These are phyloP conservation scores for Zygosaccharomyces pseudobailii DNA, from an alignment of 1,139 yeast species.

Conservation along the genomic window DNA sequence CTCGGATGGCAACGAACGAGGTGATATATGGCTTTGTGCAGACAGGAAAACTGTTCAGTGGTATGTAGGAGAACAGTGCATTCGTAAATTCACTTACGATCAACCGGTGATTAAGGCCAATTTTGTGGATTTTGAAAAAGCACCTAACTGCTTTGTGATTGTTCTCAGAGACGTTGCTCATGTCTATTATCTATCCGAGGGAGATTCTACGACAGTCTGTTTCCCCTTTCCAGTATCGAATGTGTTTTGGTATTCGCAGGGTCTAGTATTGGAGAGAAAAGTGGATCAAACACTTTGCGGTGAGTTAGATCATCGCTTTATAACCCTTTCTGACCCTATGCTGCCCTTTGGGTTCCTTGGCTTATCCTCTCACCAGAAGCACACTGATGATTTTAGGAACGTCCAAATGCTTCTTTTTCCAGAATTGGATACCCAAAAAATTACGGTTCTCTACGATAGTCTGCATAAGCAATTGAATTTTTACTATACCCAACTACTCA, in stretches of 20 bases:
- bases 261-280: slow-evolving; percentile 28
- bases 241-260: slow-evolving; percentile 31
- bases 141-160: slow-evolving; percentile 25
- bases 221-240: slow-evolving; percentile 30
- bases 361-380: slow-evolving; percentile 16
- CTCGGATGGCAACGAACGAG: slow-evolving; percentile 10
- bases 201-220: slow-evolving; percentile 23
- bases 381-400: slow-evolving; percentile 10
- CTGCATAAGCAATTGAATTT: slow-evolving; percentile 20
- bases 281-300: slow-evolving; percentile 2
- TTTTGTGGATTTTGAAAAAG: slow-evolving; percentile 28
- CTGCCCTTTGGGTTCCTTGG: slow-evolving; percentile 31
- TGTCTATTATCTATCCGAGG: slow-evolving; percentile 24
- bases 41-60: slow-evolving; percentile 25
- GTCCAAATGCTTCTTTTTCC: slow-evolving; percentile 27
- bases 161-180: slow-evolving; percentile 27
- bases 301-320: slow-evolving; percentile 19
- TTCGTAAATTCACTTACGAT: slow-evolving; percentile 23
- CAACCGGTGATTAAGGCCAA: slow-evolving; percentile 27
- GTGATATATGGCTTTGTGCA: slow-evolving; percentile 26
- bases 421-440: slow-evolving; percentile 14
- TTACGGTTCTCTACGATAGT: slow-evolving; percentile 24
- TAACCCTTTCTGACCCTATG: slow-evolving; percentile 33
- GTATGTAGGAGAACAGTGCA: slow-evolving; percentile 20
- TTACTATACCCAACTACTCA: slow-evolving; percentile 24